Evolutionary conservation across 2,329 filamentous ascomycete genomes (phyloP).

Genomic region (Xylariomycetidae sp.): DNA sequence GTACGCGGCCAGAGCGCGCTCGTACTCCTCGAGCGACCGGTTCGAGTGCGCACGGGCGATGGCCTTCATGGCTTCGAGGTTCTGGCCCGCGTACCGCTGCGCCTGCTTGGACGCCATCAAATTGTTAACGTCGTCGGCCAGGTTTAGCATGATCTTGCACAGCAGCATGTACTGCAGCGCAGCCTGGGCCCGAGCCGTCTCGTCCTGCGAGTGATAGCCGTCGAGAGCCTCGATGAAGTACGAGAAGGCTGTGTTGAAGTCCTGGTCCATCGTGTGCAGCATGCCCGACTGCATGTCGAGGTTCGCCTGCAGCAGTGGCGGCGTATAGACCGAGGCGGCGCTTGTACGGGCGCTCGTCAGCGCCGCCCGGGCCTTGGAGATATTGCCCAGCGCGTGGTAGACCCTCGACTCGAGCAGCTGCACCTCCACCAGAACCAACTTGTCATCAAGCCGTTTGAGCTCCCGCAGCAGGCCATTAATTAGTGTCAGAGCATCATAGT

Average conservation of each 20-base stretch:
- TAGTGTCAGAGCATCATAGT: constrained; percentile 93
- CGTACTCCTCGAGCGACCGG: constrained; percentile 94
- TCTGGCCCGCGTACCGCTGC: constrained; percentile 90
- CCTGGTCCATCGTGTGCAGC: constrained; percentile 96
- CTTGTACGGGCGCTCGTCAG: constrained; percentile 91
- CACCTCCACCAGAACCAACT: constrained; percentile 94
- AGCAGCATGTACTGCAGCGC: constrained; percentile 98
- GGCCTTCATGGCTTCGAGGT: constrained; percentile 98
- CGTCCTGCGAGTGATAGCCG: constrained; percentile 91
- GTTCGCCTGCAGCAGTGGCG: constrained; percentile 88
- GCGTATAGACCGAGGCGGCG: constrained; percentile 95
- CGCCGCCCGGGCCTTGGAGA: constrained; percentile 90
- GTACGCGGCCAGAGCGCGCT: constrained; percentile 84
- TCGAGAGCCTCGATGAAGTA: constrained; percentile 99
- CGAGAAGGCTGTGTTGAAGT: constrained; percentile 97
- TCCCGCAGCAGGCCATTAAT: constrained; percentile 96
- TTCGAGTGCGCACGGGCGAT: constrained; percentile 94
- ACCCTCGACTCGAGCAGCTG: constrained; percentile 95
- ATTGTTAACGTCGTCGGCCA: constrained; percentile 91
- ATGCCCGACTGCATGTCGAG: constrained; percentile 99
- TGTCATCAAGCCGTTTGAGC: constrained; percentile 96
- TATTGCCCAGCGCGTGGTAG: constrained; percentile 96
- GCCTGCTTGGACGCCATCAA: constrained; percentile 96
- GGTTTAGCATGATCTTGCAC: constrained; percentile 99
- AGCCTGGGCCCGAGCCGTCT: constrained; percentile 84